Base-by-base conservation (phyloP, 441 rosid species). In the Gossypium schwendimanii region DNA sequence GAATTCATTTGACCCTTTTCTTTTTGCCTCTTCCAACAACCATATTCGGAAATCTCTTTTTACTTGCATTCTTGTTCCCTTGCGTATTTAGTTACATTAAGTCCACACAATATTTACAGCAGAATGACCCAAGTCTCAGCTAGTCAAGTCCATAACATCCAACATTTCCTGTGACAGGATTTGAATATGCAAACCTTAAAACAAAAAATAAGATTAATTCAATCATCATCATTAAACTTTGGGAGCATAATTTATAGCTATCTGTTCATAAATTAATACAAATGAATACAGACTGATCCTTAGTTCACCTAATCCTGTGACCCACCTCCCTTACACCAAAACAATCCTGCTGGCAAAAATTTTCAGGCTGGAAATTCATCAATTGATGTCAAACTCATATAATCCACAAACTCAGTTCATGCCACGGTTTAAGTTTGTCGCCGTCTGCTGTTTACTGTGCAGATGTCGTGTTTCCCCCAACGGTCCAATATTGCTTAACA, bases 401-500 rank as follows among this genome's bases (percentile, higher is more conserved):
- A 52, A 53, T 50, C 23, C 59, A 26, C 73, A 63, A 61, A 60
- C 73, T 12, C 17, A 2, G 39, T 54, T 33, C 60, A 67, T 63
- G 41, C 14, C 69, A 49, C 1, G 58, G 63, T 72, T 74, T 47
- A 67, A 39, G 14, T 50, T n/a, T 45, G 5, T 54, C 31, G 21
- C 75, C 18, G 12, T 10, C 21, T 47, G 11, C n/a, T 33, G 2
- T 36, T 87, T 80, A 91, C 79, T 78, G 77, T 5, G 88, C 1
- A 0, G 91, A 81, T 54, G 98, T 89, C 33, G 89, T 81, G 84
- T 93, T 93, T 36, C 82, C 87, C 18, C 77, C 84, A 0, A 83
- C 83, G 41, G 86, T 90, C 94, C 94, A 89, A 54, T 89, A 89
- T 73, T 85, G 90, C 83, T 89, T 89, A 69, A 89, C 92, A 0